Base-by-base conservation (phyloP, 495 filamentous ascomycete genomes). In the Collariella sp. region DNA sequence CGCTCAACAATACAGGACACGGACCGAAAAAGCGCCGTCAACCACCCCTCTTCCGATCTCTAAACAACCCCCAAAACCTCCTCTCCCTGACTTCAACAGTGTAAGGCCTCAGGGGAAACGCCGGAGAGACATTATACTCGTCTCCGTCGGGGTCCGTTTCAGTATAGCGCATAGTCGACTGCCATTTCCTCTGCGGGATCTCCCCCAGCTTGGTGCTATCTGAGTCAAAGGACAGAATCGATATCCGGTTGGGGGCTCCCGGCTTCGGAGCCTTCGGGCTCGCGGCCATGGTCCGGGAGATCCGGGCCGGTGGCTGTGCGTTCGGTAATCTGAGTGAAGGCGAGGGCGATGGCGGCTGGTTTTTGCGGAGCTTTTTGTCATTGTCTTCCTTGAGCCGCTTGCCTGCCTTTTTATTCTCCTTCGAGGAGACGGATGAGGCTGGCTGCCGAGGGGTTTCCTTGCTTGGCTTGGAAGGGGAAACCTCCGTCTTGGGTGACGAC, bases 131-230 rank as follows among this genome's bases (percentile, higher is more conserved):
- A 40, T 67, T 63, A 39, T 69, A 67, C 38, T 63, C 63, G 22
- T 61, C 64, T 5, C 55, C 53, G 9, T 57, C 52, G 0, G 50
- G 40, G 13, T 61, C 59, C 2, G 23, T 45, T 7, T 51, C 44
- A 3, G 39, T 36, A 15, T 55, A 48, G 19, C 60, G 51, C 34
- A 23, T 33, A 34, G 54, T 50, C 6, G 61, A 52, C 9, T 55
- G 53, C 60, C 60, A 60, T 44, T 58, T 68, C 18, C 61, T 54
- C 20, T 66, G 58, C 0, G 67, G 62, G 2, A 71, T 66, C 36
- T 71, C 69, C 2, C 69, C 69, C 9, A 71, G 64, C 47, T 64
- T 67, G 18, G 69, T 71, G 60, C 67, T 71, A 34, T 61, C 64
- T 1, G 62, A 60, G 0, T 67, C 49, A 40, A 67, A 62, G 3